Evolutionary conservation across 352 stramenopile species (phyloP), one percentile per base, ranked within the genome.

Genomic region (Globisporangium orthogonon): DNA sequence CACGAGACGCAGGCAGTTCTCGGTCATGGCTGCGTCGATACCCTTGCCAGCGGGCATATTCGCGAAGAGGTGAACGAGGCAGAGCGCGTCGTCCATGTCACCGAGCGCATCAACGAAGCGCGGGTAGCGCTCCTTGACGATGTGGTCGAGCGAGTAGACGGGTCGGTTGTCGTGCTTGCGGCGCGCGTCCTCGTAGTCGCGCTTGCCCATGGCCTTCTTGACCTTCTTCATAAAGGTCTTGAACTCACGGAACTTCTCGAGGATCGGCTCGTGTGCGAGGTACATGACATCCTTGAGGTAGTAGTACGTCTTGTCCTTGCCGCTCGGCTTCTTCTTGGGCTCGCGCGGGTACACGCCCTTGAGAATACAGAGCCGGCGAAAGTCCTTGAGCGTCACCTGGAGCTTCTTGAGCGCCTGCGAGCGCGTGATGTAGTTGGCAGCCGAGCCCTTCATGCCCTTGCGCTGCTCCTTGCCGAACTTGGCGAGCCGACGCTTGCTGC

Each of bases 271-370:
- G 70, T 99, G 96, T 2, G 93, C 83, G 57, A 99, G 74, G 61
- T 96, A 98, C 73, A 90, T 89, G 49, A 99, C 87, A 74, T 99
- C 97, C 75, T 99, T 99, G 54, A 99, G 83, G 75, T 99, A 98
- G 76, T 99, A 99, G 72, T 99, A 99, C 35, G 96, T 97, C 81
- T 99, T 98, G 57, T 98, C 94, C 65, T 97, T 98, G 61, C 96
- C 96, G 55, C 87, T 89, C 3, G 74, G 71, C 60, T 98, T 95
- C 68, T 98, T 98, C 61, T 95, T 91, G 18, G 97, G 97, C 61
- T 99, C 94, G 52, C 97, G 83, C 23, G 97, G 97, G 79, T 99
- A 99, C 41, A 99, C 96, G 43, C 97, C 97, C 76, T 99, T 99
- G 45, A 99, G 79, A 69, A 99, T 99, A 70, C 97, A 99, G 1